These are phyloP conservation scores for Serpula lacrymans DNA, from an alignment of 768 basidiomycete genomes.

Conservation along the genomic window DNA sequence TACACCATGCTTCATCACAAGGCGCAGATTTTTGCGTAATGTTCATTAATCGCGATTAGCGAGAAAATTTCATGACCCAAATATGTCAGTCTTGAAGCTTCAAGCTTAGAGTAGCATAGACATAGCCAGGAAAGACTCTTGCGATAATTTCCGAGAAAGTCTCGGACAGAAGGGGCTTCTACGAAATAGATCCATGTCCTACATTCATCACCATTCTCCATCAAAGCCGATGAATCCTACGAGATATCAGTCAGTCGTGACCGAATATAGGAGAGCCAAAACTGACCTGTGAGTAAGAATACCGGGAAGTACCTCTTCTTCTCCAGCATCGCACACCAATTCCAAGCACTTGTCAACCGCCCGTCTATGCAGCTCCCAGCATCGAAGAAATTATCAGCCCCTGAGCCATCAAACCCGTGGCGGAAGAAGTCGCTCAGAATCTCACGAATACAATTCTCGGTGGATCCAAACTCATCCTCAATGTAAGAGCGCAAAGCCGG, in stretches of 20 bases:
- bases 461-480: conserved; percentile 78
- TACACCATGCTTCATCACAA: too few relatives aligned
- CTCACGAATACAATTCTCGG: conserved; percentile 63
- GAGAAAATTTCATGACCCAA: too few relatives aligned
- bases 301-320: conserved; percentile 83
- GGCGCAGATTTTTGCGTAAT: too few relatives aligned
- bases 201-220: conserved; percentile 80
- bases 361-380: conserved; percentile 85
- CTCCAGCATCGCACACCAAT: conserved; percentile 84
- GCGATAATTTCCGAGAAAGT: too few relatives aligned
- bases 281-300: conserved; percentile 72
- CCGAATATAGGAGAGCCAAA: not conserved
- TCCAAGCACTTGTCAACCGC: conserved; percentile 86
- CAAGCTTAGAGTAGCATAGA: too few relatives aligned
- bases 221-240: conserved; percentile 83
- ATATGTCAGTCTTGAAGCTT: too few relatives aligned
- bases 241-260: conserved; percentile 2
- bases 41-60: too few relatives aligned
- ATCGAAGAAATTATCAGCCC: conserved; percentile 90
- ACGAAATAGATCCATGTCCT: too few relatives aligned
- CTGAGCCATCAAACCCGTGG: conserved; percentile 86
- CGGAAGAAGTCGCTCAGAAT: conserved; percentile 83
- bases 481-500: conserved; percentile 74
- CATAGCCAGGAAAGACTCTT: too few relatives aligned
- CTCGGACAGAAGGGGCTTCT: too few relatives aligned